phyloP scores from a whole-genome alignment of 1,284 basidiomycete genomes.

The Apiotrichum sp. region DNA sequence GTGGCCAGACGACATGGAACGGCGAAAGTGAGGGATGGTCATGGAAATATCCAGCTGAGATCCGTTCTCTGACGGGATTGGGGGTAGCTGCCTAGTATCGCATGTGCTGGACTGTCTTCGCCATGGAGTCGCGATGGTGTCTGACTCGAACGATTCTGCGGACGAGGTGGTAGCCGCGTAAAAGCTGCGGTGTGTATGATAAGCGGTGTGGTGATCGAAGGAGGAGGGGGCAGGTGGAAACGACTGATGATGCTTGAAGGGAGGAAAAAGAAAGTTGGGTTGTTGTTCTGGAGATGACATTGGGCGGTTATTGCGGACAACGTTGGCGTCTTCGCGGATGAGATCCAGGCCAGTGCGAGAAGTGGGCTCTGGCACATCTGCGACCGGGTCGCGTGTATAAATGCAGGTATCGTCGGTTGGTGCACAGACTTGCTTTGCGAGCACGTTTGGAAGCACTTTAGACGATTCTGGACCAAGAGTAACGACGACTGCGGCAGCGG shows the following conservation, averaged over 20 bases:
- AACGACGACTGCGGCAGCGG: background rate
- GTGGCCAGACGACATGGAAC: slow-evolving; percentile 1
- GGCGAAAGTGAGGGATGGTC: background rate
- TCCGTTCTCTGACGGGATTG: too few species aligned
- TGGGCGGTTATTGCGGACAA: too few species aligned
- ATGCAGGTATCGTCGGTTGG: background rate
- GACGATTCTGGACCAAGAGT: background rate
- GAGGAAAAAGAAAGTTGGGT: background rate
- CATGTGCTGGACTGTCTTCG: background rate
- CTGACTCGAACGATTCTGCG: slow-evolving; percentile 5
- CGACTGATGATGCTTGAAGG: too few species aligned
- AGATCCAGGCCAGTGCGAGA: background rate
- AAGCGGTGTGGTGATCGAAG: background rate
- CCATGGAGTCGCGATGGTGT: slow-evolving; percentile 5
- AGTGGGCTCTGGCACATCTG: background rate
- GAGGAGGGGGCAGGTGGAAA: too few species aligned
- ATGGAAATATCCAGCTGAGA: background rate
- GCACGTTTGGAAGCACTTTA: background rate
- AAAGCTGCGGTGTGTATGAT: background rate
- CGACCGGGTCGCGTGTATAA: too few species aligned
- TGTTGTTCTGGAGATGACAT: too few species aligned
- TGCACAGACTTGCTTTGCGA: background rate
- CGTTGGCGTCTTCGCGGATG: background rate
- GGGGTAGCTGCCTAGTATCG: background rate
- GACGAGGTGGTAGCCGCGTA: slow-evolving; percentile 1